Conservation (phyloP, 2,329 filamentous ascomycete genomes). For the Hypoxylon sp. region DNA sequence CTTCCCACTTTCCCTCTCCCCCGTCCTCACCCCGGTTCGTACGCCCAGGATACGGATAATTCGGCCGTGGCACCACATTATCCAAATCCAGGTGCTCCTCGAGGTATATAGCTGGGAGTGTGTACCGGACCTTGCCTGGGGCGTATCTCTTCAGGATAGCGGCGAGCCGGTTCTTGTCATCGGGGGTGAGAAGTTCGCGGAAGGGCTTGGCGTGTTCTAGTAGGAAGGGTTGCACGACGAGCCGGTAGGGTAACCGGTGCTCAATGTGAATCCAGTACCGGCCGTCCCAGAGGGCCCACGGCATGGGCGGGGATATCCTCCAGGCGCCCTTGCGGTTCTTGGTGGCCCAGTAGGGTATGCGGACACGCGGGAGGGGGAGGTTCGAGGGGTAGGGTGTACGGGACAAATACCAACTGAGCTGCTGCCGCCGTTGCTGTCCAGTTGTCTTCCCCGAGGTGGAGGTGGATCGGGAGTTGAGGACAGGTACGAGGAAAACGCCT, state of each 20-base stretch:
- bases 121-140: slow-evolving; percentile 68
- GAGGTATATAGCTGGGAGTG: slow-evolving; percentile 67
- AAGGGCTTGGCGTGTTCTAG: slow-evolving; percentile 62
- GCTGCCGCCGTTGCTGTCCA: neutral
- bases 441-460: slow-evolving; percentile 1
- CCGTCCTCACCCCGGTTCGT: neutral
- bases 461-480: slow-evolving; percentile 38
- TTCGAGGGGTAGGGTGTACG: slow-evolving; percentile 61
- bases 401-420: slow-evolving; percentile 60
- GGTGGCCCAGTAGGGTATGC: slow-evolving; percentile 37
- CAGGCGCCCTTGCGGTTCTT: slow-evolving; percentile 37
- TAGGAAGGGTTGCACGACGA: slow-evolving; percentile 63
- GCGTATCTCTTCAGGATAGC: slow-evolving; percentile 63
- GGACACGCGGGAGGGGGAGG: slow-evolving; percentile 52
- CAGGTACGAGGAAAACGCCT: slow-evolving; percentile 62
- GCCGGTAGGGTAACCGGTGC: slow-evolving; percentile 58
- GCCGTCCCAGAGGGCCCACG: slow-evolving; percentile 67
- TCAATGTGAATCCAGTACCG: slow-evolving; percentile 71
- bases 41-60: slow-evolving; percentile 40
- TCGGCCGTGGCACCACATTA: slow-evolving; percentile 25
- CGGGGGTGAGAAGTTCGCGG: slow-evolving; percentile 57
- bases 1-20: neutral
- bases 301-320: slow-evolving; percentile 51
- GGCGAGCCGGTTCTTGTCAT: slow-evolving; percentile 55
- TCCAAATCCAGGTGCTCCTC: slow-evolving; percentile 42